These are phyloP conservation scores for Tulasnella sp. DNA, from an alignment of 768 basidiomycete genomes.

Conservation along the genomic window DNA sequence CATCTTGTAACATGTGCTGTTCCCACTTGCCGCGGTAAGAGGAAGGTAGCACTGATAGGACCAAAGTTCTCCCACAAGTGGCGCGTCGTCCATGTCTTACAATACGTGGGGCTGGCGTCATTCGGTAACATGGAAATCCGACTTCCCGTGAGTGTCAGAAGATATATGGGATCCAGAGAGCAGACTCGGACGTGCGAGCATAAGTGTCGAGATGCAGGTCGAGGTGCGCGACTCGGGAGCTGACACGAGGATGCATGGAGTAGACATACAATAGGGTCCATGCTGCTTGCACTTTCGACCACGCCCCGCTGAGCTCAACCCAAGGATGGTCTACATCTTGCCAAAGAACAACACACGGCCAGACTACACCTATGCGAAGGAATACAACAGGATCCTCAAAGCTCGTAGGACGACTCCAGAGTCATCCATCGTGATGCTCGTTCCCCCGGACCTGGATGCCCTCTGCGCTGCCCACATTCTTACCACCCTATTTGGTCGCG, in stretches of 20 bases:
- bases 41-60: neutral
- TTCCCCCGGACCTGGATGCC: constrained; percentile 87
- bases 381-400: constrained; percentile 14
- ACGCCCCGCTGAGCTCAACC: neutral
- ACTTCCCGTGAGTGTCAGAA: neutral
- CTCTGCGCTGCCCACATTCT: constrained; percentile 89
- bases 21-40: neutral
- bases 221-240: too few relatives aligned
- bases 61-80: constrained; percentile 1
- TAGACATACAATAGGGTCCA: constrained; percentile 8
- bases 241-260: neutral
- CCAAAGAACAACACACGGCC: constrained; percentile 7
- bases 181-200: too few relatives aligned
- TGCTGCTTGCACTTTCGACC: constrained; percentile 1
- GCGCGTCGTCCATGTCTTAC: neutral
- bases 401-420: constrained; percentile 43
- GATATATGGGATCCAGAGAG: neutral
- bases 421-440: constrained; percentile 78
- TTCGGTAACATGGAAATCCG: neutral
- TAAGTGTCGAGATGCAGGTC: too few relatives aligned
- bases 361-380: constrained; percentile 7
- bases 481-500: constrained; percentile 81
- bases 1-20: neutral
- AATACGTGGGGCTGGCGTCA: neutral
- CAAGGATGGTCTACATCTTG: constrained; percentile 24